These are phyloP conservation scores for Beauveria varroae DNA, from an alignment of 2,329 filamentous ascomycete species.

Conservation along the genomic window DNA sequence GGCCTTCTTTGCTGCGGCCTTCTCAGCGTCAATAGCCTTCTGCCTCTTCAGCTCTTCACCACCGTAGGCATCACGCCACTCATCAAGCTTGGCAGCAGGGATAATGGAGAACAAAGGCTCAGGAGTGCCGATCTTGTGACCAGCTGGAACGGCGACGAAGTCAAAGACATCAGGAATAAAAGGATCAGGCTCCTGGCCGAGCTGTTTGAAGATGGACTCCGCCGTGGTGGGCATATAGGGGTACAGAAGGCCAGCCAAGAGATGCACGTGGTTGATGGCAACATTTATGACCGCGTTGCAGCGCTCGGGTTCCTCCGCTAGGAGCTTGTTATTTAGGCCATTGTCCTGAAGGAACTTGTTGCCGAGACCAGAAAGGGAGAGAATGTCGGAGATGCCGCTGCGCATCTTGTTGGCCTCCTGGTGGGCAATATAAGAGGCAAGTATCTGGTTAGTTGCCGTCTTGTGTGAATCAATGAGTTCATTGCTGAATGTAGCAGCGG, in stretches of 20 bases:
- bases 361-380: slow-evolving; percentile 56
- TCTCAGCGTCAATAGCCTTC: slow-evolving; percentile 49
- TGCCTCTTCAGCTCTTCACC: slow-evolving; percentile 60
- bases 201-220: slow-evolving; percentile 67
- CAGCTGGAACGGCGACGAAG: slow-evolving; percentile 54
- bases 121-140: slow-evolving; percentile 75
- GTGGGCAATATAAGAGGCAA: slow-evolving; percentile 60
- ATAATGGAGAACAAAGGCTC: slow-evolving; percentile 77
- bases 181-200: slow-evolving; percentile 47
- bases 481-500: slow-evolving; percentile 49
- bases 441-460: slow-evolving; percentile 55
- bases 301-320: slow-evolving; percentile 46
- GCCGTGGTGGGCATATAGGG: slow-evolving; percentile 83
- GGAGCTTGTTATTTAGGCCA: slow-evolving; percentile 46
- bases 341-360: slow-evolving; percentile 46
- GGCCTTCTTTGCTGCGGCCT: slow-evolving; percentile 43
- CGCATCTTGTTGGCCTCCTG: slow-evolving; percentile 67
- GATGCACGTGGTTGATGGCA: slow-evolving; percentile 76
- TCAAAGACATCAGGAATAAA: slow-evolving; percentile 61
- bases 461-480: slow-evolving; percentile 46
- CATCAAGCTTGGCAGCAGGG: slow-evolving; percentile 70
- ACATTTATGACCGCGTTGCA: slow-evolving; percentile 59
- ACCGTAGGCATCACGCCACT: slow-evolving; percentile 74
- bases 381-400: slow-evolving; percentile 54
- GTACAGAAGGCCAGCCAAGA: slow-evolving; percentile 69